Evolutionary conservation across 495 filamentous ascomycete species (phyloP), one percentile per base, ranked within the genome.

Genomic region (Aspergillus funiculosus): DNA sequence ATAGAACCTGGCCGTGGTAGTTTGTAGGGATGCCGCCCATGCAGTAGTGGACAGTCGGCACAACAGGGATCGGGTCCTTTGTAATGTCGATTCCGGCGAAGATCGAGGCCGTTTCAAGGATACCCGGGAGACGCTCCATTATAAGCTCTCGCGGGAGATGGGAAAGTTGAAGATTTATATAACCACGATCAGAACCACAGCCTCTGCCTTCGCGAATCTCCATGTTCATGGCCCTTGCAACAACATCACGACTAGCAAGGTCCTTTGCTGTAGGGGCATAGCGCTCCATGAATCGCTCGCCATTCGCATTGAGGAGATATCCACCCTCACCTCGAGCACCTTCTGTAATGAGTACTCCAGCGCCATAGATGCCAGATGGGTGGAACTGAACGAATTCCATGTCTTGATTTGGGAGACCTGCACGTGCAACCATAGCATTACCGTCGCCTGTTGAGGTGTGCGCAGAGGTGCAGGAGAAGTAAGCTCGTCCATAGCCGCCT

Each of bases 351-450:
- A 34, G 30, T 15, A 34, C 30, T 13, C 30, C 30, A 4, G 30
- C 30, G n/a, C 30, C 30, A 15, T 34, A 34, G 30, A 34, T 34
- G 3, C 30, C 30, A 4, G 30, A 34, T 34, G 30, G 30, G 30
- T 34, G 30, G 30, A 34, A 34, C 10, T 34, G 30, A 2, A 34
- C 30, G 30, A 34, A 34, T 34, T 34, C 30, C 30, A 34, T 34
- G 30, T 34, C 30, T 34, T 34, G 30, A 9, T 34, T 34, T 3
- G 30, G 30, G 2, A 34, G 9, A 9, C 30, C 30, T 5, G 30
- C 30, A 15, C 30, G 30, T 4, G 30, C 30, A 15, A 34, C 30
- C 30, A 34, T 34, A 15, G 30, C 30, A 15, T 34, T 34, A 4
- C 30, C 30, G 14, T 34, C 30, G n/a, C 30, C 30, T 14, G 30